A percentile compares a stretch with the other conserved stretches of the same genome.
Conservation (phyloP, 148 eudicot species). For the Agrostemma githago region DNA sequence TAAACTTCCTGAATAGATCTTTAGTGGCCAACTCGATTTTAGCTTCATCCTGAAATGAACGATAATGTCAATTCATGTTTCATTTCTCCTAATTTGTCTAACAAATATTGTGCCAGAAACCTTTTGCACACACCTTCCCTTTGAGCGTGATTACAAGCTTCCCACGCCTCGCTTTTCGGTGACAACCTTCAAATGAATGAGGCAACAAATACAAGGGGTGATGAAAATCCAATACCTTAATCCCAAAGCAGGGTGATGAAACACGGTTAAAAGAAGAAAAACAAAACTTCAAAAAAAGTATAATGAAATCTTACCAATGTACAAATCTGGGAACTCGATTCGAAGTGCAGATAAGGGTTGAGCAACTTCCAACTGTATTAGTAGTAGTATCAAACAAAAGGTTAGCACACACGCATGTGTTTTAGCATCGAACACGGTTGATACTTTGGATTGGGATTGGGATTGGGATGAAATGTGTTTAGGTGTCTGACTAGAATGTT, state of each 20-base stretch:
- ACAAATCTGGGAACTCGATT: conserved; percentile 67
- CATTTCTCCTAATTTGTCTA: not conserved
- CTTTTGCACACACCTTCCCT: conserved; percentile 59
- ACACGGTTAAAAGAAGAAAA: conserved; percentile 2
- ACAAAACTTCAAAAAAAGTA: not conserved
- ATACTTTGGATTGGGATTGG: too few species aligned
- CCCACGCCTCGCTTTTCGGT: conserved; percentile 71
- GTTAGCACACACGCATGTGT: not conserved
- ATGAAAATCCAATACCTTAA: not conserved
- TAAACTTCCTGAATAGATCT: conserved; percentile 51
- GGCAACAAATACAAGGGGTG: not conserved
- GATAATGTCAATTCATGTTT: not conserved
- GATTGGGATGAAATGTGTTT: not conserved
- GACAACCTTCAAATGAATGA: conserved; percentile 49
- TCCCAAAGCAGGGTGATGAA: not conserved
- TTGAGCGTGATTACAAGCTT: conserved; percentile 58
- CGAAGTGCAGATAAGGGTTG: conserved; percentile 65
- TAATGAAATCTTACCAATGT: conserved; percentile 50
- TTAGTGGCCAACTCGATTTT: conserved; percentile 55
- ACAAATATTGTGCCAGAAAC: not conserved
- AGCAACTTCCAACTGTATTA: conserved; percentile 69
- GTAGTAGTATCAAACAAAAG: not conserved
- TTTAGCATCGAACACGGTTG: not conserved
- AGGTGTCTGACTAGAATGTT: not conserved
- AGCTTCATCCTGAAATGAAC: conserved; percentile 48